Percentiles rank a stretch among this genome's conserved stretches.
These are phyloP conservation scores for Aureobasidium subglaciale DNA, from an alignment of 2,329 filamentous ascomycete species.

Conservation along the genomic window DNA sequence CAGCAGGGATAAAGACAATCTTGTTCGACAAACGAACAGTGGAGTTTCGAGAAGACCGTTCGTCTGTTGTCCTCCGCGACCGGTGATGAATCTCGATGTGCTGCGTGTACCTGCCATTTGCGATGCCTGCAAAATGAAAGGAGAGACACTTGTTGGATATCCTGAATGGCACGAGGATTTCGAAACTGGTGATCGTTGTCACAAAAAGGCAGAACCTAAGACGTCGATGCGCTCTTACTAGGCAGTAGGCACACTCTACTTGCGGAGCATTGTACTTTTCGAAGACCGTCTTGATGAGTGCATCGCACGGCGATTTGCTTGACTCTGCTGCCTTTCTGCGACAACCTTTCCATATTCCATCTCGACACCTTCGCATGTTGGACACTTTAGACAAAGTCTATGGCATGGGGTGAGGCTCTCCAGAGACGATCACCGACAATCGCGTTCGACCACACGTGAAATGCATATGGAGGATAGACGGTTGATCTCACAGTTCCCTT, in stretches of 20 bases:
- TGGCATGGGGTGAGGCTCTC: slow-evolving; percentile 1
- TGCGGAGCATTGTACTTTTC: not conserved
- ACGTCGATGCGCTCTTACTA: not conserved
- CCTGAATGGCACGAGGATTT: too few relatives aligned
- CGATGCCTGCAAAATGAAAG: not conserved
- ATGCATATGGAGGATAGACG: slow-evolving; percentile 4
- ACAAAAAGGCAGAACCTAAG: too few relatives aligned
- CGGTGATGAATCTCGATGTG: not conserved
- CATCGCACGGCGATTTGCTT: too few relatives aligned
- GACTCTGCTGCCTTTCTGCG: too few relatives aligned
- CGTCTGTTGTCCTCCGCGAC: not conserved
- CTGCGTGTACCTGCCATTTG: not conserved
- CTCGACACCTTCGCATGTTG: not conserved
- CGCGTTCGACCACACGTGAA: not conserved
- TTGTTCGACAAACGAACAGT: not conserved
- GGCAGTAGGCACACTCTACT: not conserved
- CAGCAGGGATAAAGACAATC: not conserved
- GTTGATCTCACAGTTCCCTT: slow-evolving; percentile 1
- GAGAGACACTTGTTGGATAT: too few relatives aligned
- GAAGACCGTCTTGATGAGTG: too few relatives aligned
- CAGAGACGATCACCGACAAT: slow-evolving; percentile 4
- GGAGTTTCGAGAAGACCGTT: not conserved
- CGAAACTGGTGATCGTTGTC: too few relatives aligned
- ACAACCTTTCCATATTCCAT: too few relatives aligned
- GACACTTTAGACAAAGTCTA: not conserved